Conservation (phyloP, 73 alveolate genomes). For the Paramecium caudatum region DNA sequence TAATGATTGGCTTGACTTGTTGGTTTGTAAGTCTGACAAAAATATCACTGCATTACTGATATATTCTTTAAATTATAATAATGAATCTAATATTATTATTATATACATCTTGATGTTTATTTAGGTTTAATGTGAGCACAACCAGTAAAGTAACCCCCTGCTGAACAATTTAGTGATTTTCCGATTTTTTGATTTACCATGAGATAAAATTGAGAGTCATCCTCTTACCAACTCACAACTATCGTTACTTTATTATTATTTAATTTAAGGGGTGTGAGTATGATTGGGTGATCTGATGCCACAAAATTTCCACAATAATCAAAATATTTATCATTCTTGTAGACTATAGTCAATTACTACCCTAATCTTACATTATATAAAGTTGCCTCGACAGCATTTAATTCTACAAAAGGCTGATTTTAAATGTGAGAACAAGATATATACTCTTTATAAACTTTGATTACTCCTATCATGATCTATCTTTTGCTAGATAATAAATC, state of each 20-base stretch:
- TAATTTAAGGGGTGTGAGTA: background rate
- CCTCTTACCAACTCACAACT: background rate
- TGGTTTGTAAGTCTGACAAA: conserved; percentile 14
- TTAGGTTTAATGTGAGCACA: background rate
- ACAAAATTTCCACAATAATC: conserved; percentile 21
- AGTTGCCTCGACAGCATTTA: background rate
- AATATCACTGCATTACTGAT: background rate
- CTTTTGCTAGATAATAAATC: background rate
- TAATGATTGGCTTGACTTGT: too few relatives aligned
- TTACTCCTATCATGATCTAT: background rate
- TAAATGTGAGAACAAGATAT: background rate
- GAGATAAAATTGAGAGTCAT: background rate
- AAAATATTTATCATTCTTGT: conserved; percentile 15
- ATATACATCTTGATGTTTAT: background rate
- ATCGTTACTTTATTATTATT: background rate
- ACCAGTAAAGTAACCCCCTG: background rate
- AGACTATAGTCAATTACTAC: background rate
- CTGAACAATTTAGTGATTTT: background rate
- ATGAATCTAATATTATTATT: background rate
- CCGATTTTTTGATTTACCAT: conserved; percentile 11
- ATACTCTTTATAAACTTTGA: background rate
- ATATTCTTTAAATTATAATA: background rate
- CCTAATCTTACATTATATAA: background rate
- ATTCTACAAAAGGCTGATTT: background rate
- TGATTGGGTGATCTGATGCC: background rate